Base-by-base conservation (phyloP, 2,329 filamentous ascomycete genomes). In the Colletotrichum eremochloae region DNA sequence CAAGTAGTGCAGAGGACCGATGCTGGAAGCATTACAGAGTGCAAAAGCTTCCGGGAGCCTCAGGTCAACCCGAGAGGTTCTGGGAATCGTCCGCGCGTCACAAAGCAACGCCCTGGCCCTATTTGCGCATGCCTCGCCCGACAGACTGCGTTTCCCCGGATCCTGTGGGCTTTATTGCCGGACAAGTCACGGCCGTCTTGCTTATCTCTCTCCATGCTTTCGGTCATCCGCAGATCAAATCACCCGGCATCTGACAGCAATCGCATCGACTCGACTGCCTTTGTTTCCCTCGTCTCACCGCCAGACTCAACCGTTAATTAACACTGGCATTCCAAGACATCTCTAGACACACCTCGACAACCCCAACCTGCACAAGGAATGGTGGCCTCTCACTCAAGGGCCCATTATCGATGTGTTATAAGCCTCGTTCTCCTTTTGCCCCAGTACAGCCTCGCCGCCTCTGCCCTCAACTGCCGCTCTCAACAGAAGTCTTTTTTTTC, bases 61-160 rank as follows among this genome's bases (percentile, higher is more conserved):
- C 58, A 48, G 58, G 14, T 46, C 40, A 46, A 40, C 12, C 29
- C 31, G 44, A 56, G 42, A 9, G 14, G 24, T 20, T 14, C 20
- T 36, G 44, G 58, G 38, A 42, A 24, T 48, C 29, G 48, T 64
- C 60, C 31, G 55, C 66, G 60, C 63, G 65, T 64, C 62, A n/a
- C 29, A 46, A 55, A 42, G 46, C 58, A 40, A 46, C 66, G 69
- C 69, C 66, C 53, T 64, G 66, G 69, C 66, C 55, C 67, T 12
- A n/a, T 36, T 38, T 40, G 20, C 55, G 38, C 42, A 58, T 48
- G 56, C 56, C 46, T 46, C 36, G 46, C 55, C 12, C 55, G 63
- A 53, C 69, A 64, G 55, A 64, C 60, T 64, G 61, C 60, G 52
- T 72, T 72, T 69, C 60, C 69, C 53, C 69, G 60, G 69, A 72